Conservation (phyloP, 176 grass and related monocot species). For the Phragmites australis region DNA sequence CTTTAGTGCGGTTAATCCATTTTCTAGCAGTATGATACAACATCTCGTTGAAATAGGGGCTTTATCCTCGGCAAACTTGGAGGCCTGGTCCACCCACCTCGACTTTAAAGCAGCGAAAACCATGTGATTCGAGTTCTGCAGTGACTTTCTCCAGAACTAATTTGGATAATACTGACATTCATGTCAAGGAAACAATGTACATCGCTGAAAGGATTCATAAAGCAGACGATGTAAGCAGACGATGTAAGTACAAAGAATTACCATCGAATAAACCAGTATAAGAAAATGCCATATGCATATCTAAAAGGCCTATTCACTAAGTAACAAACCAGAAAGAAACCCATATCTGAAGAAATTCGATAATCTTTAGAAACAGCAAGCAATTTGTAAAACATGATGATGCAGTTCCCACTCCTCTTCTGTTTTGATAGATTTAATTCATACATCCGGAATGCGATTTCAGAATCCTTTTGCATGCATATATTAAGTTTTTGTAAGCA, state of each 20-base stretch:
- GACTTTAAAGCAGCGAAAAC: slow-evolving; percentile 74
- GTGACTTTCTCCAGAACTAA: slow-evolving; percentile 57
- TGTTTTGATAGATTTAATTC: background rate
- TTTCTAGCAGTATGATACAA: slow-evolving; percentile 29
- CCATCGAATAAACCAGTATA: background rate
- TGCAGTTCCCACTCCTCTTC: background rate
- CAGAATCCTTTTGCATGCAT: background rate
- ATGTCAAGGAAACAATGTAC: slow-evolving; percentile 54
- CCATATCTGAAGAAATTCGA: background rate
- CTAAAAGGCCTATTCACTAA: background rate
- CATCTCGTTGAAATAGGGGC: slow-evolving; percentile 16
- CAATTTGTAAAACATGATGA: background rate
- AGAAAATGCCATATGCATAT: background rate
- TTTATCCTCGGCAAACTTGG: slow-evolving; percentile 49
- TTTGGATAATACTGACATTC: slow-evolving; percentile 45
- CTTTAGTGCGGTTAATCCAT: background rate
- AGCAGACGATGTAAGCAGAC: background rate
- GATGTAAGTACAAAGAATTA: background rate
- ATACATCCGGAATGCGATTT: no score
- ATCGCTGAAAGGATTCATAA: background rate
- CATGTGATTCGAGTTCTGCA: slow-evolving; percentile 61
- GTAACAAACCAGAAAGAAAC: no score
- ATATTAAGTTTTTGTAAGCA: background rate
- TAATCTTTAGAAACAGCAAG: background rate
- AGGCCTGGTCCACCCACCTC: slow-evolving; percentile 81